Evolutionary conservation across 129 eudicot species (phyloP), one percentile per base, ranked within the genome.

Genomic region (Lactuca saligna): DNA sequence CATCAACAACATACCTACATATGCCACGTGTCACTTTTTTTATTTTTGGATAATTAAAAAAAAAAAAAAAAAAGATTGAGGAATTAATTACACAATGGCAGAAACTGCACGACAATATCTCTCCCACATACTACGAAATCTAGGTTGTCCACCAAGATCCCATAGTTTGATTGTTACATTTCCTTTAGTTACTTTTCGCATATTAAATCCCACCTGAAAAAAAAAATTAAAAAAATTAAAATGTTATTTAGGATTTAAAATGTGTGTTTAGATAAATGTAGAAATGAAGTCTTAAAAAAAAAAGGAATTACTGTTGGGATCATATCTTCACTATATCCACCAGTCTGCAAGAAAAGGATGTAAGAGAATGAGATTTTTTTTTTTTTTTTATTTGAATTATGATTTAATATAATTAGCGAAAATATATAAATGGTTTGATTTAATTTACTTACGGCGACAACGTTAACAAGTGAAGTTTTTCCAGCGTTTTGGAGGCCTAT

Each of bases 141-240:
- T 85, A 61, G 99, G 99, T 78, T 93, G 99, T 74, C 99, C 99
- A 59, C 97, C 99, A 82, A 93, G 99, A 87, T 93, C 99, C 99
- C 99, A 93, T 80, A 93, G 72, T 78, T 93, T 93, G 66, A 93
- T 93, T 46, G 97, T 93, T 12, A 93, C 99, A 77, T 89, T 93
- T 68, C 99, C 99, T 78, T 93, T 93, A 50, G 97, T 93, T 44
- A 93, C 99, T 70, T 93, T 93, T 54, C 90, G 86, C 99, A 93
- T 93, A 69, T 93, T 93, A 60, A 93, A 93, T 72, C 99, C 99
- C 49, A 93, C 96, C 98, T 93, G 88, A 65, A 78, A 46, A 60
- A 39, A 50, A 32, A 11, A 66, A 46, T 39, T 35, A 39, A 50
- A 32, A 11, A 66, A 46, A 32, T 35, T 2, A 7, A 4, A 31